A percentile compares a stretch with the other conserved stretches of the same genome.
Conservation (phyloP, 306 rosid genomes). For the Pterocarpus santalinus region DNA sequence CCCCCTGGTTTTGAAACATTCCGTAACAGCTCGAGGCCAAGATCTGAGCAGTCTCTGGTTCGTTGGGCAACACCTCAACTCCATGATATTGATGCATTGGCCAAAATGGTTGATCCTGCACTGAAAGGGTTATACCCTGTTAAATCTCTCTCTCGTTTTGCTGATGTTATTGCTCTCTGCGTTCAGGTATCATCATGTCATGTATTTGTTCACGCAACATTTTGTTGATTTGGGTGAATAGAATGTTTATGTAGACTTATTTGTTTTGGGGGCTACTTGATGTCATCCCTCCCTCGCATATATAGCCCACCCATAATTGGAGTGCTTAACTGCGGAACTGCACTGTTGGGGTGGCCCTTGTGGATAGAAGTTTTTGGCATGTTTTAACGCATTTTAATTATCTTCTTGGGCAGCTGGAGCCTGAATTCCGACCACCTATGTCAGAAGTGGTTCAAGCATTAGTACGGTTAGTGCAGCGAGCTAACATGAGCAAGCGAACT, state of each 20-base stretch:
- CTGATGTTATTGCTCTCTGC: constrained; percentile 95
- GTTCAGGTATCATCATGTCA: constrained; percentile 74
- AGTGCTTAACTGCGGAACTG: too few relatives aligned
- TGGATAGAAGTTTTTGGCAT: background rate
- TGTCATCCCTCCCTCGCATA: too few relatives aligned
- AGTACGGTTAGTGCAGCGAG: constrained; percentile 92
- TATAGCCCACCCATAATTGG: too few relatives aligned
- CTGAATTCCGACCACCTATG: constrained; percentile 99
- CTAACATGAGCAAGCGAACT: constrained; percentile 98
- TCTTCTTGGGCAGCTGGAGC: constrained; percentile 74
- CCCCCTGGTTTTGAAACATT: constrained; percentile 43
- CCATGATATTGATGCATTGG: constrained; percentile 94
- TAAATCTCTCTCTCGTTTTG: constrained; percentile 94
- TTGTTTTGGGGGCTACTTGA: background rate
- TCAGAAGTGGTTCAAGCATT: constrained; percentile 96
- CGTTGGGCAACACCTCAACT: constrained; percentile 98
- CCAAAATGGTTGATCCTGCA: constrained; percentile 90
- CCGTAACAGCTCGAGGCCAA: constrained; percentile 80
- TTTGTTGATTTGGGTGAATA: constrained; percentile 27
- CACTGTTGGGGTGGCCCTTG: background rate
- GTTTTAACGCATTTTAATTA: constrained; percentile 8
- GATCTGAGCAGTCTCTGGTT: constrained; percentile 94
- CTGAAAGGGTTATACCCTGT: constrained; percentile 92
- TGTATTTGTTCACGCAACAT: background rate
- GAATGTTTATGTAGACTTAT: background rate